Conservation (phyloP, 1,284 basidiomycete species). For the Rhodotorula sp. region DNA sequence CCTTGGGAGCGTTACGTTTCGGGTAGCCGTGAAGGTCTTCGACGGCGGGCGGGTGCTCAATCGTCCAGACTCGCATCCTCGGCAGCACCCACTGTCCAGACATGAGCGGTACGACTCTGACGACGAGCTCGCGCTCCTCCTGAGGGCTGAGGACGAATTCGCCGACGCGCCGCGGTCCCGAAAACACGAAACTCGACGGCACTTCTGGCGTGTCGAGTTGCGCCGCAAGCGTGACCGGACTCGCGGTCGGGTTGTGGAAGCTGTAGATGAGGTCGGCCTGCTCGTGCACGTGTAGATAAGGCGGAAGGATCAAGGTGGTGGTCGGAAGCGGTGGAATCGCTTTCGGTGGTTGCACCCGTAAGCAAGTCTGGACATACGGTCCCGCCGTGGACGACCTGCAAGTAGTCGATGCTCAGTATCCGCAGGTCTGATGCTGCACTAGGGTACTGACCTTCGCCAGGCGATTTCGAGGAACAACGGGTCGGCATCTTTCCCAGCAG, state of each 20-base stretch:
- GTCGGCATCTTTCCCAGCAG: constrained; percentile 55
- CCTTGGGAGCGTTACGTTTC: not conserved
- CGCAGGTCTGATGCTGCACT: not conserved
- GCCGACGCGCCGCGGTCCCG: constrained; percentile 64
- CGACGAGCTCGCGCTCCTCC: constrained; percentile 19
- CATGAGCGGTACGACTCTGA: constrained; percentile 27
- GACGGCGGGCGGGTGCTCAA: constrained; percentile 1
- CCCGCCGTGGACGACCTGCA: not conserved
- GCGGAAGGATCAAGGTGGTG: constrained; percentile 11
- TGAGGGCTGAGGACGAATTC: constrained; percentile 68
- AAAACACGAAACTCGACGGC: constrained; percentile 64
- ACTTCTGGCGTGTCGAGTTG: constrained; percentile 41
- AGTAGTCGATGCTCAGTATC: not conserved
- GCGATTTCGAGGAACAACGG: constrained; percentile 58
- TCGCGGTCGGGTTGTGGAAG: constrained; percentile 21
- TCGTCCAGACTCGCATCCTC: constrained; percentile 25
- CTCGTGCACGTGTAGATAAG: constrained; percentile 9
- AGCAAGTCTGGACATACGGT: not conserved
- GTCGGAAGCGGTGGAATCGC: constrained; percentile 6
- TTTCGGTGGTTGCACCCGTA: constrained; percentile 10
- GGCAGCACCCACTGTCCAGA: constrained; percentile 21
- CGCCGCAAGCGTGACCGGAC: constrained; percentile 20
- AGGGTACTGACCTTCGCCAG: constrained; percentile 63
- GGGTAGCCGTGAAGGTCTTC: not conserved
- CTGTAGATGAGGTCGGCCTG: constrained; percentile 17